A percentile compares a stretch with the other conserved stretches of the same genome.
These are phyloP conservation scores for Beauveria caledonica DNA, from an alignment of 2,329 filamentous ascomycete genomes.

Conservation along the genomic window DNA sequence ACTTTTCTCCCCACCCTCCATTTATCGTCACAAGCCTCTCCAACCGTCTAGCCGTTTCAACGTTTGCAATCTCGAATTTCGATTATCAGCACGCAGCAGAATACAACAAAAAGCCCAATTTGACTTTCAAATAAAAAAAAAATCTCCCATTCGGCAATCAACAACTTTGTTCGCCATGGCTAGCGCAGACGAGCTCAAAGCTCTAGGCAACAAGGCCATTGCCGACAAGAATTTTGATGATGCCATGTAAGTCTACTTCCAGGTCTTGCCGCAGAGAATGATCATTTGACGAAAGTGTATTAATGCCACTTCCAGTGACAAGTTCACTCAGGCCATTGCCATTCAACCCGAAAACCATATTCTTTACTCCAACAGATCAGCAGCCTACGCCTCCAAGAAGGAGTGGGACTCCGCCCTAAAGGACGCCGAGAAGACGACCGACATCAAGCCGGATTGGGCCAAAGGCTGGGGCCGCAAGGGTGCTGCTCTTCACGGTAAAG, in stretches of 20 bases:
- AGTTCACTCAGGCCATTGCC: conserved; percentile 89
- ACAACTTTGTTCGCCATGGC: conserved; percentile 34
- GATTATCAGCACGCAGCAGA: not conserved
- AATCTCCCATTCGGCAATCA: not conserved
- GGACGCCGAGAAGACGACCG: conserved; percentile 87
- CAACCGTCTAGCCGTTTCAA: not conserved
- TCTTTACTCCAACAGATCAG: conserved; percentile 95
- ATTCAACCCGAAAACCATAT: conserved; percentile 88
- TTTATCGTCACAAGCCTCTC: conserved; percentile 18
- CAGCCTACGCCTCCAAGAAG: conserved; percentile 76
- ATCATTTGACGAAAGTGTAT: not conserved
- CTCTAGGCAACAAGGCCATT: conserved; percentile 97
- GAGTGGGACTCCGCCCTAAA: conserved; percentile 77
- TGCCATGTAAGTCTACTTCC: conserved; percentile 64
- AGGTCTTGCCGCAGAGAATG: not conserved
- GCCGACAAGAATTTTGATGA: conserved; percentile 93
- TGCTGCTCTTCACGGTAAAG: conserved; percentile 77
- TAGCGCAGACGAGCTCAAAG: conserved; percentile 76
- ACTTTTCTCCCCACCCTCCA: conserved; percentile 21
- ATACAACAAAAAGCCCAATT: not conserved
- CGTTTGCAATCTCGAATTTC: conserved; percentile 1
- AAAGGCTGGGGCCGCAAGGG: conserved; percentile 96
- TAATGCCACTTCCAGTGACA: conserved; percentile 52
- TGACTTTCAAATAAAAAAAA: not conserved
- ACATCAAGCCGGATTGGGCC: conserved; percentile 95